A percentile compares a stretch with the other conserved stretches of the same genome.
phyloP scores from a whole-genome alignment of 371 early-diverging fungal species.

The Lichtheimia ornata region DNA sequence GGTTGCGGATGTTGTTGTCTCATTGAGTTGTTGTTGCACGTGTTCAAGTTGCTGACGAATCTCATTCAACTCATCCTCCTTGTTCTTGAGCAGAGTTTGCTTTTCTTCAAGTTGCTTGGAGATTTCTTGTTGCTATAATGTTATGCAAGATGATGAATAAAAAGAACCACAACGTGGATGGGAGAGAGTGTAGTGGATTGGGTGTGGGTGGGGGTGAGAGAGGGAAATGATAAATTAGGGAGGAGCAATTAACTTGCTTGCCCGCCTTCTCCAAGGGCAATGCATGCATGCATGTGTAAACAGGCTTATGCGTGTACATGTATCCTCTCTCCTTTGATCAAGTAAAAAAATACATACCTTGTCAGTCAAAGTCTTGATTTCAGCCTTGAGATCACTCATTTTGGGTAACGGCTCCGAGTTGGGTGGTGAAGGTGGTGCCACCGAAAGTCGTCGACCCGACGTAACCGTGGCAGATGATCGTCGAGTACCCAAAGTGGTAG shows the following conservation, averaged over 20 bases:
- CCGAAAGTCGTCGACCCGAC: neutral
- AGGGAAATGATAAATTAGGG: neutral
- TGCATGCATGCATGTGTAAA: neutral
- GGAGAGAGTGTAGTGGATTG: no score
- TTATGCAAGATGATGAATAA: neutral
- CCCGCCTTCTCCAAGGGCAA: no score
- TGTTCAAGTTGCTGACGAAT: neutral
- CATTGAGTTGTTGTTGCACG: neutral
- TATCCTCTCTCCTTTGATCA: neutral
- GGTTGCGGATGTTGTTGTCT: neutral
- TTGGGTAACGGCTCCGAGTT: neutral
- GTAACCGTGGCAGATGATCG: neutral
- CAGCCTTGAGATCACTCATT: slow-evolving; percentile 4
- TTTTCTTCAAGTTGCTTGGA: slow-evolving; percentile 1
- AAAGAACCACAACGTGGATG: no score
- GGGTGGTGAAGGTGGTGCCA: neutral
- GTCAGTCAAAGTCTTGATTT: slow-evolving; percentile 12
- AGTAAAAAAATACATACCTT: slow-evolving; percentile 1
- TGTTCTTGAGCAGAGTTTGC: neutral
- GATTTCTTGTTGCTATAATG: neutral
- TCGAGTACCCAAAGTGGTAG: neutral
- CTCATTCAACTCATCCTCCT: slow-evolving; percentile 3
- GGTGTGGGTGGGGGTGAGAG: no score
- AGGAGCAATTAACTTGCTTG: no score
- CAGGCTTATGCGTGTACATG: neutral